phyloP scores from a whole-genome alignment of 2,329 filamentous ascomycete genomes.

The Sporothrix phasma region DNA sequence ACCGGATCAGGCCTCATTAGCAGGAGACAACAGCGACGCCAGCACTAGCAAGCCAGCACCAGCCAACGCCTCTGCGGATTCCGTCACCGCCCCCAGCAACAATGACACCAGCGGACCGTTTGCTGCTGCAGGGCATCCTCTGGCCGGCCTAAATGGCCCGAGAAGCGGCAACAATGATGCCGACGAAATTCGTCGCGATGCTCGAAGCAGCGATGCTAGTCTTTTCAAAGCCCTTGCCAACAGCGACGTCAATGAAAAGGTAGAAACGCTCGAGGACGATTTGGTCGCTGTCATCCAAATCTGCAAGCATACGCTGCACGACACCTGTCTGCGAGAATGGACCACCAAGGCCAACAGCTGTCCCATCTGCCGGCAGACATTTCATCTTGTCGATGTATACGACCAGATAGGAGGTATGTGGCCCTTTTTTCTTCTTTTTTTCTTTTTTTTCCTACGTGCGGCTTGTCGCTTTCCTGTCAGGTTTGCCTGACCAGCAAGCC shows the following conservation, averaged over 20 bases:
- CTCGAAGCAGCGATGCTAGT: background rate
- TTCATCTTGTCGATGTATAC: conserved; percentile 82
- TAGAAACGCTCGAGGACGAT: conserved; percentile 26
- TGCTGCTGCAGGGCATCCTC: background rate
- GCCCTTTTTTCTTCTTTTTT: background rate
- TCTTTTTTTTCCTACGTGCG: background rate
- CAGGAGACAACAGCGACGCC: conserved; percentile 8
- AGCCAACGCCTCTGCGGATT: background rate
- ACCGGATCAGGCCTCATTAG: conserved; percentile 3
- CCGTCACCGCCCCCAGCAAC: background rate
- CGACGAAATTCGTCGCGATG: background rate
- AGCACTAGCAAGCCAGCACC: background rate
- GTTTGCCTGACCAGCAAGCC: background rate
- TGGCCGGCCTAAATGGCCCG: background rate
- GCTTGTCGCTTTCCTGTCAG: background rate
- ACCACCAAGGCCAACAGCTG: conserved; percentile 95
- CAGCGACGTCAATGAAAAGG: conserved; percentile 22
- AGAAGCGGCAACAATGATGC: background rate
- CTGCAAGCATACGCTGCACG: conserved; percentile 86
- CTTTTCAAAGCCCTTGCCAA: background rate
- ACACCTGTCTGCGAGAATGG: conserved; percentile 89
- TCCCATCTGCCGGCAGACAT: conserved; percentile 86
- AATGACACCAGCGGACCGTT: conserved; percentile 3
- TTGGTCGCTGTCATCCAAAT: conserved; percentile 54
- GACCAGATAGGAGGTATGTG: conserved; percentile 61